A percentile compares a stretch with the other conserved stretches of the same genome.
Evolutionary conservation across 306 rosid genomes (phyloP).

Genomic region (Prosopis cineraria): DNA sequence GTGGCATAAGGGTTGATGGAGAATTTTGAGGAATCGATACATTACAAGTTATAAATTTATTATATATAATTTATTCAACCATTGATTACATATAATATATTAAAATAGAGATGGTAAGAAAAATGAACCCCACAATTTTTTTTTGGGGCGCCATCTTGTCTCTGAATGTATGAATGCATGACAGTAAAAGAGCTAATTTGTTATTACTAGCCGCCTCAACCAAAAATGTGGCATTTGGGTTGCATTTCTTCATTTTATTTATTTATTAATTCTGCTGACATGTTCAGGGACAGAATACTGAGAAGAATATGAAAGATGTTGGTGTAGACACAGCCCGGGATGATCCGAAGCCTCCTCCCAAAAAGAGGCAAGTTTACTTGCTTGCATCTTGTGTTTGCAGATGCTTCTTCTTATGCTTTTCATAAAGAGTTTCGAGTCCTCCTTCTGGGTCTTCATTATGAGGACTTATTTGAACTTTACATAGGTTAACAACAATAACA

Average conservation of each 20-base stretch:
- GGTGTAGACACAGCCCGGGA: conserved; percentile 32
- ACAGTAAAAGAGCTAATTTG: not conserved
- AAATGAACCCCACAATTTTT: not conserved
- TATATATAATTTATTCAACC: not conserved
- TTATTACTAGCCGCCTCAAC: not conserved
- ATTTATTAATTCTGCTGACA: conserved; percentile 28
- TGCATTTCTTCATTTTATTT: not conserved
- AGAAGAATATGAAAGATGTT: conserved; percentile 42
- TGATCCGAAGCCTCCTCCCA: conserved; percentile 29
- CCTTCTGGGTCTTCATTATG: too few relatives aligned
- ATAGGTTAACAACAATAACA: too few relatives aligned
- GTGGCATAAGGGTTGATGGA: not conserved
- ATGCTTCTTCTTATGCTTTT: conserved; percentile 27
- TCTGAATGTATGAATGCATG: not conserved
- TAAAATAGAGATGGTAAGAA: not conserved
- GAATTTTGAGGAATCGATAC: not conserved
- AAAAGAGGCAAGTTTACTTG: conserved; percentile 54
- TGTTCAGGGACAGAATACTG: conserved; percentile 51
- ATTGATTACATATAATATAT: not conserved
- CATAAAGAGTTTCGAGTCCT: not conserved
- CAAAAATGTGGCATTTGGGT: too few relatives aligned
- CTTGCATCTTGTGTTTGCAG: conserved; percentile 22
- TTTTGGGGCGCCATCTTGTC: not conserved
- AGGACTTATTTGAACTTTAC: not conserved
- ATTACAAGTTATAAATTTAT: not conserved